Percentiles rank a stretch among this genome's conserved stretches.
Evolutionary conservation across 2,329 filamentous ascomycete species (phyloP).

Genomic region (Aspergillus costaricaensis): DNA sequence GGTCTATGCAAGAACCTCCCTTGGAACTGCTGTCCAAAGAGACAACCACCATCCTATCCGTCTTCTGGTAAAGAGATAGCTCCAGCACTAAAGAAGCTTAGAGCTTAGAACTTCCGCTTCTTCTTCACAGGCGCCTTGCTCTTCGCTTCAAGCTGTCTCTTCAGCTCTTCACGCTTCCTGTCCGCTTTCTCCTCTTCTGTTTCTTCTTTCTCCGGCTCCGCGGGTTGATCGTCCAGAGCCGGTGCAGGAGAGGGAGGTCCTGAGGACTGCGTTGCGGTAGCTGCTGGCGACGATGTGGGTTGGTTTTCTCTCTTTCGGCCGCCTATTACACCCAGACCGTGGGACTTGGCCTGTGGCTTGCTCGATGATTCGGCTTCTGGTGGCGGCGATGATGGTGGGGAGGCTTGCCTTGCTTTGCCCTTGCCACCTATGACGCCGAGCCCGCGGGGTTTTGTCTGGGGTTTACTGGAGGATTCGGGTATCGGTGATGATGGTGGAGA

Average conservation of each 20-base stretch:
- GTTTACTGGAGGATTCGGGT: constrained; percentile 17
- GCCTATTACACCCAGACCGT: too few species aligned
- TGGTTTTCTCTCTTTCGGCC: too few species aligned
- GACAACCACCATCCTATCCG: too few species aligned
- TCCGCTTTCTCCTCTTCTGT: constrained; percentile 57
- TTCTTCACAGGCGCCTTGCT: constrained; percentile 58
- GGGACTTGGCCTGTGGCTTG: too few species aligned
- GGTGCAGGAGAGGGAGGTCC: background rate
- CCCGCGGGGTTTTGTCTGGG: constrained; percentile 25
- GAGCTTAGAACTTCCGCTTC: constrained; percentile 57
- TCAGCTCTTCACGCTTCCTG: constrained; percentile 58
- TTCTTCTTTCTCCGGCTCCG: constrained; percentile 23
- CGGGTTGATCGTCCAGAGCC: constrained; percentile 4
- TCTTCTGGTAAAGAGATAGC: too few species aligned
- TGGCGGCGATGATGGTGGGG: background rate
- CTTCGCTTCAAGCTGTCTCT: constrained; percentile 54
- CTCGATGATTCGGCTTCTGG: background rate
- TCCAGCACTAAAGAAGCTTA: constrained; percentile 29
- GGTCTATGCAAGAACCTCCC: too few species aligned
- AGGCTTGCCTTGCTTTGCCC: background rate
- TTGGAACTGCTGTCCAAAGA: too few species aligned
- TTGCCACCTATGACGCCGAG: constrained; percentile 42
- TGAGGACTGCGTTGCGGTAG: background rate
- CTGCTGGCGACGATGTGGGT: too few species aligned
- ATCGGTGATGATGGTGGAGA: constrained; percentile 2